phyloP scores from a whole-genome alignment of 1,284 basidiomycete species.

The Papiliotrema flavescens region DNA sequence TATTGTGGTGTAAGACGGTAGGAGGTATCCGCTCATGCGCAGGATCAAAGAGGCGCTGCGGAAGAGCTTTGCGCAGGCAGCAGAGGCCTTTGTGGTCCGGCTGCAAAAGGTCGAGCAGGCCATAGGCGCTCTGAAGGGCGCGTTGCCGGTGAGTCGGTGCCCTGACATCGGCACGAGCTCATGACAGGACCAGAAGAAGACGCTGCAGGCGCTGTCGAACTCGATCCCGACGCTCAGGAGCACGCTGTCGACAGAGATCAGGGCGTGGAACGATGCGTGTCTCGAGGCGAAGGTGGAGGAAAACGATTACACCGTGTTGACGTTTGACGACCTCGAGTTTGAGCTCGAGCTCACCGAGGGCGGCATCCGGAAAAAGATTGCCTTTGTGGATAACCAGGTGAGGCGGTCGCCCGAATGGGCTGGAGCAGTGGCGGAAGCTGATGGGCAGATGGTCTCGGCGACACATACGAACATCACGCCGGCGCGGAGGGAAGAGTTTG shows the following conservation, averaged over 20 bases:
- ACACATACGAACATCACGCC: slow-evolving; percentile 64
- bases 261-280: slow-evolving; percentile 64
- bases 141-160: slow-evolving; percentile 61
- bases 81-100: slow-evolving; percentile 76
- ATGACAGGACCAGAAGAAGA: slow-evolving; percentile 39
- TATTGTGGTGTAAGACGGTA: background rate
- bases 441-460: slow-evolving; percentile 70
- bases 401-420: slow-evolving; percentile 10
- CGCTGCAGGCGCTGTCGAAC: slow-evolving; percentile 24
- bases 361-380: slow-evolving; percentile 80
- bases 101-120: slow-evolving; percentile 70
- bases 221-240: slow-evolving; percentile 28
- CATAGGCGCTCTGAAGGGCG: slow-evolving; percentile 71
- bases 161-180: background rate
- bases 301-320: slow-evolving; percentile 93
- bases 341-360: slow-evolving; percentile 81
- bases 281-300: slow-evolving; percentile 90
- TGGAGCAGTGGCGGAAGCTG: background rate
- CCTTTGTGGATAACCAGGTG: slow-evolving; percentile 95
- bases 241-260: slow-evolving; percentile 28
- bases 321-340: slow-evolving; percentile 82
- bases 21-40: background rate
- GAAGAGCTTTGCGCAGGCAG: slow-evolving; percentile 75
- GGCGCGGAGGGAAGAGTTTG: slow-evolving; percentile 94
- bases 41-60: slow-evolving; percentile 88